Percentiles rank a stretch among this genome's conserved stretches.
Evolutionary conservation across 2,329 filamentous ascomycete species (phyloP).

Genomic region (Penicillium paneum): DNA sequence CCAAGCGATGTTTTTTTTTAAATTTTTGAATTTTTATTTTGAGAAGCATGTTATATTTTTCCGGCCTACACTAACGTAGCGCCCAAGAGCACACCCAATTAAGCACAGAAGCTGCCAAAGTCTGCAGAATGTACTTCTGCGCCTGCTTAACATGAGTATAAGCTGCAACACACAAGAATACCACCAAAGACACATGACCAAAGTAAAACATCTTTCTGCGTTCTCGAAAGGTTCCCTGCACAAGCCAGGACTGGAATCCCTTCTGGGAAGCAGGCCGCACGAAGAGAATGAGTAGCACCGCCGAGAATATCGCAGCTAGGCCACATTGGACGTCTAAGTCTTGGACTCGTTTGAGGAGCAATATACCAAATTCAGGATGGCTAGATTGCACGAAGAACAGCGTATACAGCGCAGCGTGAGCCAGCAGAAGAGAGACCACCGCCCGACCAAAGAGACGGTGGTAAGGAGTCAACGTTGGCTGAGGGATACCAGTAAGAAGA

Average conservation of each 20-base stretch:
- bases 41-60: background rate
- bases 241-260: constrained; percentile 11
- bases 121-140: constrained; percentile 52
- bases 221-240: constrained; percentile 20
- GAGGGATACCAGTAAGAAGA: constrained; percentile 52
- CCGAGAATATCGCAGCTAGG: constrained; percentile 48
- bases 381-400: constrained; percentile 54
- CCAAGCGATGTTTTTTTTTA: background rate
- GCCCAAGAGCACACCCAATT: constrained; percentile 37
- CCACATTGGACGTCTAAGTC: constrained; percentile 59
- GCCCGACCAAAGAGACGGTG: constrained; percentile 59
- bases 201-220: constrained; percentile 53
- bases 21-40: no score
- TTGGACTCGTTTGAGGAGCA: constrained; percentile 53
- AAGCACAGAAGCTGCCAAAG: constrained; percentile 45
- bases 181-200: constrained; percentile 53
- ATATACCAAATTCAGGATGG: constrained; percentile 32
- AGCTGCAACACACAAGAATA: constrained; percentile 47
- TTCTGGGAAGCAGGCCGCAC: constrained; percentile 34
- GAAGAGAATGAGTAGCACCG: constrained; percentile 49
- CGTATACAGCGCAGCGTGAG: constrained; percentile 56
- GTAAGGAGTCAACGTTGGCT: constrained; percentile 54
- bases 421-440: constrained; percentile 50
- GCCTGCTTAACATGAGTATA: constrained; percentile 58
- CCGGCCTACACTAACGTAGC: background rate